Percentiles rank a stretch among this genome's conserved stretches.
Evolutionary conservation across 768 basidiomycete species (phyloP).

Genomic region (Thelephora ganbajun): DNA sequence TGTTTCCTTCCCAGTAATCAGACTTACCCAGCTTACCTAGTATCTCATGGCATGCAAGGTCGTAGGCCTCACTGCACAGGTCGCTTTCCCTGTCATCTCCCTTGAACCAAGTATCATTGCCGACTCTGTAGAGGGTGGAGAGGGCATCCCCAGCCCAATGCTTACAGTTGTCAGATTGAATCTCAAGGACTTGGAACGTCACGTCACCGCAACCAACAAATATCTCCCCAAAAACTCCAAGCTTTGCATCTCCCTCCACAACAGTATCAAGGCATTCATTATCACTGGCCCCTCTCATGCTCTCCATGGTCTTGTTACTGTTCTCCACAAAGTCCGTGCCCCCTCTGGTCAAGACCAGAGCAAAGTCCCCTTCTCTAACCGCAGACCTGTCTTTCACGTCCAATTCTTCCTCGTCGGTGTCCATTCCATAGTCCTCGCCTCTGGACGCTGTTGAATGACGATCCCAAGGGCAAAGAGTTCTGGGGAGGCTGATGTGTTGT

Average conservation of each 20-base stretch:
- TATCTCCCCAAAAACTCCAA: slow-evolving; percentile 70
- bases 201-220: slow-evolving; percentile 78
- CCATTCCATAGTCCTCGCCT: too few relatives aligned
- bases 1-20: slow-evolving; percentile 90
- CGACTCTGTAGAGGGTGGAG: slow-evolving; percentile 83
- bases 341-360: slow-evolving; percentile 82
- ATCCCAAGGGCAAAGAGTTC: too few relatives aligned
- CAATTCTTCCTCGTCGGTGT: too few relatives aligned
- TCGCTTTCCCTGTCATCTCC: slow-evolving; percentile 66
- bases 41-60: slow-evolving; percentile 76
- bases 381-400: too few relatives aligned
- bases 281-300: slow-evolving; percentile 83
- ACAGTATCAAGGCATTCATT: slow-evolving; percentile 39
- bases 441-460: too few relatives aligned
- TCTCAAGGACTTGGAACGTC: slow-evolving; percentile 61
- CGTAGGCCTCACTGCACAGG: slow-evolving; percentile 56
- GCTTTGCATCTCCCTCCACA: slow-evolving; percentile 24
- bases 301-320: too few relatives aligned
- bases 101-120: slow-evolving; percentile 80
- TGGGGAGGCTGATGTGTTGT: too few relatives aligned
- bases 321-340: slow-evolving; percentile 83
- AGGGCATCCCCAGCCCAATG: slow-evolving; percentile 92
- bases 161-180: slow-evolving; percentile 77
- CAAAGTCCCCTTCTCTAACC: too few relatives aligned
- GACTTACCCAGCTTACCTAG: slow-evolving; percentile 89